These are phyloP conservation scores for Calonectria pauciramosa DNA, from an alignment of 2,329 filamentous ascomycete species.

Conservation along the genomic window DNA sequence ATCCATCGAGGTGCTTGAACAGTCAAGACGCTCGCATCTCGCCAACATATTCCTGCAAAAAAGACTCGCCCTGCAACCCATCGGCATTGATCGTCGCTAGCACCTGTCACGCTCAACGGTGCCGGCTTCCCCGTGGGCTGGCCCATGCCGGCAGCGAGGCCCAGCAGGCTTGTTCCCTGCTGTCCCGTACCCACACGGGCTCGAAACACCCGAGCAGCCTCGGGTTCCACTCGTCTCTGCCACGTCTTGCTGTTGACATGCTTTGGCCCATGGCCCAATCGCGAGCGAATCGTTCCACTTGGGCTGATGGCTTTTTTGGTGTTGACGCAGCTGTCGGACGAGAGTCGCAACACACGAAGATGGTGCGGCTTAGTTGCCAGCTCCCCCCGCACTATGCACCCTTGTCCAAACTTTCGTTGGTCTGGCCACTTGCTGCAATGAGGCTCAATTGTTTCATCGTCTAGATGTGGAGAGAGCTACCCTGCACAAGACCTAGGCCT, in stretches of 20 bases:
- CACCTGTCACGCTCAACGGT: background rate
- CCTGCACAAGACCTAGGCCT: background rate
- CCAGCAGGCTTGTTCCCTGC: background rate
- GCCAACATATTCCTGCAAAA: background rate
- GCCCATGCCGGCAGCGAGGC: background rate
- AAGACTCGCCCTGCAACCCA: background rate
- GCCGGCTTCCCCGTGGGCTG: background rate
- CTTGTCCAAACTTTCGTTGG: background rate
- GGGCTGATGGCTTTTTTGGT: background rate
- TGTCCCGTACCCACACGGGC: background rate
- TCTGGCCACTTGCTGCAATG: background rate
- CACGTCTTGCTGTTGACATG: background rate
- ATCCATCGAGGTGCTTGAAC: conserved; percentile 5
- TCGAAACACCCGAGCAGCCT: background rate
- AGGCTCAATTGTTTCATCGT: background rate
- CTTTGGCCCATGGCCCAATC: background rate
- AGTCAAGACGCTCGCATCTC: background rate
- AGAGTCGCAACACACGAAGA: background rate
- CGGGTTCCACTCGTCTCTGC: background rate
- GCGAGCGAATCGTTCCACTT: background rate
- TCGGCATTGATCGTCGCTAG: conserved; percentile 14
- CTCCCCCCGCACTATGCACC: background rate
- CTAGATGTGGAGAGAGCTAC: background rate
- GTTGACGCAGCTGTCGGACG: background rate
- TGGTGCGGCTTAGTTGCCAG: background rate